Base-by-base conservation (phyloP, 2,329 filamentous ascomycete genomes). In the Lasiodiplodia sp. region DNA sequence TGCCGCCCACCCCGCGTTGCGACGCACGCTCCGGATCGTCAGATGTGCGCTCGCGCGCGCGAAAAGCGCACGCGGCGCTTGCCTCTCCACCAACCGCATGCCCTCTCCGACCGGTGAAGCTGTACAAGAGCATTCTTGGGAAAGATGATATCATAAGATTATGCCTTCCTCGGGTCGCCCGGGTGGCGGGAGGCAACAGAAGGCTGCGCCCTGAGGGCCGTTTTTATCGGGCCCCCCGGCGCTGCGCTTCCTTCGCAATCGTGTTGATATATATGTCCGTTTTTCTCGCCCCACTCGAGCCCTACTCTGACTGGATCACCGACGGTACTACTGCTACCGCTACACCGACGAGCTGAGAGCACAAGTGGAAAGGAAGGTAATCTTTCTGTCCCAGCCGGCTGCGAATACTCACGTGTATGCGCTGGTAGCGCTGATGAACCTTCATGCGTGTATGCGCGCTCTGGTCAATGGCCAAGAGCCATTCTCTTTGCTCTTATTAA, bases 121-220 rank as follows among this genome's bases (percentile, higher is more conserved):
- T 64, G 60, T 64, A 38, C 60, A 52, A 64, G 60, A 64, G 60
- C 60, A 18, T 64, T 64, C 60, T 64, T 21, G 44, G 47, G 60
- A 47, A 52, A 64, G 47, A 64, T 64, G 60, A 64, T 64, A 64
- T 64, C 60, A 64, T 64, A 52, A 37, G 47, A 52, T 52, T 37
- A 64, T 64, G 60, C 60, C 55, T 21, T 47, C 55, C 6, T 31
- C 11, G 52, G 34, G 18, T n/a, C 14, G 7, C 12, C 12, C 28
- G 52, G 11, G 53, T 18, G 53, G 38, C 38, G 38, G 38, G 38
- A 16, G 12, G 38, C 6, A 44, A 14, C 4, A 16, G 18, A 44
- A 12, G 4, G 38, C 38, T 40, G 38, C 38, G 38, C 38, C 18
- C 14, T 40, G 38, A 40, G 16, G 40, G 40, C 18, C 5, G 6